These are phyloP conservation scores for Pseudogymnoascus sp. DNA, from an alignment of 2,329 filamentous ascomycete genomes.

Conservation along the genomic window DNA sequence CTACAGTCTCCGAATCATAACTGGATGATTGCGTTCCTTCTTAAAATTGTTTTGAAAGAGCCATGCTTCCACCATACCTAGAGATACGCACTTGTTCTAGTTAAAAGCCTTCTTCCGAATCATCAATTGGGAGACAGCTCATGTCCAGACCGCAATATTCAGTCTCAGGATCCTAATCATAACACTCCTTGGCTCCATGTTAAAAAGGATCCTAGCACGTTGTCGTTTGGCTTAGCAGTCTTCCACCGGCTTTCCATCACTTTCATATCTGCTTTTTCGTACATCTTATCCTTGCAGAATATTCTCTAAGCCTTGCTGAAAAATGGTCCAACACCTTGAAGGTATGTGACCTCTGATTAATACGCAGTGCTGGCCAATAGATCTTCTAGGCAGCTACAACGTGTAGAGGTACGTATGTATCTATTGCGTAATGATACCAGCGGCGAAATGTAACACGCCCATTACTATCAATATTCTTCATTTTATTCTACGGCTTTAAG, in stretches of 20 bases:
- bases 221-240: neutral
- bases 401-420: too few relatives aligned
- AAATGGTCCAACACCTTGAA: neutral
- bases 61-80: neutral
- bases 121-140: neutral
- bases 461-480: neutral
- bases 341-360: neutral
- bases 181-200: neutral
- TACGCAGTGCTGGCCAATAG: too few relatives aligned
- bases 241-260: neutral
- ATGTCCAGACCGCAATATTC: neutral
- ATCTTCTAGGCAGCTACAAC: too few relatives aligned
- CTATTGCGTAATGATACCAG: too few relatives aligned
- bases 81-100: neutral
- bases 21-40: neutral
- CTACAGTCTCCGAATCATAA: neutral
- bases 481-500: neutral
- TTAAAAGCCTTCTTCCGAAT: neutral
- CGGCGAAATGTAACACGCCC: neutral
- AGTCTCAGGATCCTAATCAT: neutral
- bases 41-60: neutral
- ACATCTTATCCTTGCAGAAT: neutral
- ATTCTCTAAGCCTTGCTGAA: neutral
- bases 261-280: neutral
- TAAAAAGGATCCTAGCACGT: neutral